Conservation (phyloP, 768 basidiomycete species). For the Agaricus sinodeliciosus region DNA sequence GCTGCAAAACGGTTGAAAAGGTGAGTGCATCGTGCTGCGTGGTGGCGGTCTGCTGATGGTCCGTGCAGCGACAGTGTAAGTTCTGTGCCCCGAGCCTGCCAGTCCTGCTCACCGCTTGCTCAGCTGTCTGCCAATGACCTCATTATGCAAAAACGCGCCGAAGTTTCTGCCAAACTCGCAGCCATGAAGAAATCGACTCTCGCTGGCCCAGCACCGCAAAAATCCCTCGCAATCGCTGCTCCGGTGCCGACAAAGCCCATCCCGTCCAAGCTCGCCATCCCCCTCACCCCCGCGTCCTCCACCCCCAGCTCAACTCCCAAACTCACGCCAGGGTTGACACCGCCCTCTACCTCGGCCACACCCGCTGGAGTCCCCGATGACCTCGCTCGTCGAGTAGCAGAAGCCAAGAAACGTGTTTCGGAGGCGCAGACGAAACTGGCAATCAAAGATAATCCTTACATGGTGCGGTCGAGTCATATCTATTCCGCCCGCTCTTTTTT, state of each 20-base stretch:
- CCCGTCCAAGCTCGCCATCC: slow-evolving; percentile 24
- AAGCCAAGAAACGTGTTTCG: slow-evolving; percentile 79
- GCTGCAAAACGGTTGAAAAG: slow-evolving; percentile 61
- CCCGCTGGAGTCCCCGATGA: slow-evolving; percentile 50
- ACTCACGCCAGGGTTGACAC: slow-evolving; percentile 15
- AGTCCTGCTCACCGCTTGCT: background rate
- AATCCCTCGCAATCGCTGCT: slow-evolving; percentile 27
- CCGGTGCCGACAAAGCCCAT: slow-evolving; percentile 33
- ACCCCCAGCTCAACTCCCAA: slow-evolving; percentile 30
- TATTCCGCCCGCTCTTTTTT: background rate
- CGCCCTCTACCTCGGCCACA: slow-evolving; percentile 26
- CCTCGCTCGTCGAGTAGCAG: slow-evolving; percentile 65
- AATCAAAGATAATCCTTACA: slow-evolving; percentile 81
- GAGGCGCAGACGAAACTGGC: slow-evolving; percentile 74
- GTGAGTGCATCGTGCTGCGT: slow-evolving; percentile 26
- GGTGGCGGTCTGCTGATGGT: slow-evolving; percentile 12
- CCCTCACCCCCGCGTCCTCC: slow-evolving; percentile 26
- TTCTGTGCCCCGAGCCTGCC: slow-evolving; percentile 12
- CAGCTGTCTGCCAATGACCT: slow-evolving; percentile 53
- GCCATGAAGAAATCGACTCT: slow-evolving; percentile 50
- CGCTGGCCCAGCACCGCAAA: slow-evolving; percentile 15
- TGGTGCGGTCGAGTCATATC: slow-evolving; percentile 41
- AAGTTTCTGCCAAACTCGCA: slow-evolving; percentile 81
- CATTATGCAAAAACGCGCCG: slow-evolving; percentile 78
- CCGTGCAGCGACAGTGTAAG: slow-evolving; percentile 51